Evolutionary conservation across 1,284 basidiomycete genomes (phyloP).

Genomic region (Phlebopus sp.): DNA sequence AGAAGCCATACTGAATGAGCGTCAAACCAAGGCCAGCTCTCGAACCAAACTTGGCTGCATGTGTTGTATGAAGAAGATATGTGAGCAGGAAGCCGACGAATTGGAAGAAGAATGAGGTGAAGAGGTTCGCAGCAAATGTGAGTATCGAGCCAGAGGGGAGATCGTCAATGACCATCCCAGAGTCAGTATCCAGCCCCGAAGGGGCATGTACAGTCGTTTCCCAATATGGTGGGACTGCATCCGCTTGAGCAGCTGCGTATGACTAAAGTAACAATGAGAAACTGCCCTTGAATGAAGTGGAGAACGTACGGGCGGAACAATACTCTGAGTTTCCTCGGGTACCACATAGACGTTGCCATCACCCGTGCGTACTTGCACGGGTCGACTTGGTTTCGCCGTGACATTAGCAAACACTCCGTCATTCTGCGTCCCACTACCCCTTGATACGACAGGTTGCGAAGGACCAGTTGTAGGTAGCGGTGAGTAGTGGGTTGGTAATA

Average conservation of each 20-base stretch:
- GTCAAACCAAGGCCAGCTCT: conserved; percentile 94
- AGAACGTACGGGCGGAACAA: conserved; percentile 76
- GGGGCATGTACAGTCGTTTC: conserved; percentile 91
- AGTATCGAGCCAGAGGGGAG: conserved; percentile 69
- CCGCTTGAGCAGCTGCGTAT: conserved; percentile 86
- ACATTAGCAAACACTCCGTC: conserved; percentile 98
- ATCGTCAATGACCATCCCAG: conserved; percentile 72
- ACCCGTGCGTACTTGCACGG: conserved; percentile 44
- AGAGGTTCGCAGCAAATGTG: conserved; percentile 74
- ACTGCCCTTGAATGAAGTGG: background rate
- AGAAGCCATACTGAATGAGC: conserved; percentile 85
- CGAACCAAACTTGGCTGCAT: conserved; percentile 92
- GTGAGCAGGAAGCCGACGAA: conserved; percentile 95
- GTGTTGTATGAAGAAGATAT: conserved; percentile 90
- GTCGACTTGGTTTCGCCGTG: conserved; percentile 77
- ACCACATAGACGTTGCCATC: conserved; percentile 66
- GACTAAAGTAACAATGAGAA: conserved; percentile 46
- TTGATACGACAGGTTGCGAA: conserved; percentile 24
- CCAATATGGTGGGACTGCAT: conserved; percentile 95
- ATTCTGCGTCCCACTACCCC: conserved; percentile 83
- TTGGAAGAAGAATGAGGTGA: conserved; percentile 95
- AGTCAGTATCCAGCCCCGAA: conserved; percentile 45
- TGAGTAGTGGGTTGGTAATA: conserved; percentile 75
- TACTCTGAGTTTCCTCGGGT: conserved; percentile 80
- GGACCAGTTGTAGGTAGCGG: conserved; percentile 48